Evolutionary conservation across 768 basidiomycete genomes (phyloP), one percentile per base, ranked within the genome.

Genomic region (Hortiboletus flavorubellus): DNA sequence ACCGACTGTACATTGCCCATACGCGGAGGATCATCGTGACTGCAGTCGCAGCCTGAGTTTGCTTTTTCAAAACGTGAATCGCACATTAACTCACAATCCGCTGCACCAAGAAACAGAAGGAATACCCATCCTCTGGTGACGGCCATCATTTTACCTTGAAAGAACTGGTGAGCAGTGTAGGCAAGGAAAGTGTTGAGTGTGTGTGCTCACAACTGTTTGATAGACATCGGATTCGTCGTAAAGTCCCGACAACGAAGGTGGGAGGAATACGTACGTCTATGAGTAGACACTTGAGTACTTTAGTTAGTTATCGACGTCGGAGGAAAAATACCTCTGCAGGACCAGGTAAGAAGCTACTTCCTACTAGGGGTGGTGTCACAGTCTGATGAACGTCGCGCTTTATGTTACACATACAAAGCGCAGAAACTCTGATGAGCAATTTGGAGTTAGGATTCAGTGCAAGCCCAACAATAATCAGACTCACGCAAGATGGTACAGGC

Each of bases 231-330:
- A 18, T n/a, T 10, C 9, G 11, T 38, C 31, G 3, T 21, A 37
- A 37, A 48, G 15, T 6, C 7, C 10, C 2, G 1, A 29, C 23
- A 10, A 14, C 6, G 11, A 40, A 7, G 4, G 33, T 14, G 9
- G 1, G 4, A 30, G 1, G 16, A 38, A 29, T n/a, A 59, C 56
- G 21, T 35, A 60, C 59, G 37, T 21, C 57, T 60, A 33, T 5
- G 0, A 6, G 8, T 3, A 35, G 2, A 18, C 26, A 31, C 5
- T 18, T 47, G n/a, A 42, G 45, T 38, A 35, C 5, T 7, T 4
- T 15, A 4, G 14, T 38, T 38, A 21, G 14, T 39, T 8, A 39
- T 39, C 16, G 4, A 9, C n/a, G 14, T 23, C 14, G 10, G n/a
- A 14, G 5, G 34, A 29, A 35, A 49, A 29, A 8, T 38, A 58